Evolutionary conservation across 2,329 filamentous ascomycete genomes (phyloP), one percentile per base, ranked within the genome.

Genomic region (Ophiostoma sp.): DNA sequence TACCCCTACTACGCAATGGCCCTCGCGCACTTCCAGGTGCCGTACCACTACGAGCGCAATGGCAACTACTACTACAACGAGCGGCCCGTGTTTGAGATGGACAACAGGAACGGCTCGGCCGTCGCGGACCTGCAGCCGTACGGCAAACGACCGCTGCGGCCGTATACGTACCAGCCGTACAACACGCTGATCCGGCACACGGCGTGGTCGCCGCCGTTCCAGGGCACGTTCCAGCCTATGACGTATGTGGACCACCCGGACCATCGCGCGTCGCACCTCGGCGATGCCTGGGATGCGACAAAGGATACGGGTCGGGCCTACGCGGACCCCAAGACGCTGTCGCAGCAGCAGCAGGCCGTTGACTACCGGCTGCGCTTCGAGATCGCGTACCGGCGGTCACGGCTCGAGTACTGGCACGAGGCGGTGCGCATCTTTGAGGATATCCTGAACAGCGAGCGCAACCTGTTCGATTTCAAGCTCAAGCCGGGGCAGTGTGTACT

Each of bases 401-500:
- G 42, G 11, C 65, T 66, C 64, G 16, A 63, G 62, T 64, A 8
- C 36, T 76, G 76, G 76, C 69, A 70, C 52, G 68, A 49, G n/a
- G 83, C 83, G 0, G 82, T 85, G 0, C 75, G 78, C 45, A 74
- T 76, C 2, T 92, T 96, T 73, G 83, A 87, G 65, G 69, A 76
- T 0, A 72, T 84, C 0, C 78, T 95, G 38, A 87, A 91, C 72
- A 75, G 81, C 0, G 78, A 82, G 0, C 75, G 80, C 4, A 85
- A 85, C 70, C 78, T 92, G 67, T 89, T 89, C 74, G 84, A 94
- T 80, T 82, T 89, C 69, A 89, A 89, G 77, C 81, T 97, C 77
- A 81, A 87, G 67, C 87, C 90, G 4, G 95, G 94, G 3, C 91
- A 97, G 75, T 96, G 92, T 75, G 93, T 93, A 12, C 83, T 99